Evolutionary conservation across 2,329 filamentous ascomycete genomes (phyloP), one percentile per base, ranked within the genome.

Genomic region (Cadophora luteo-olivacea): DNA sequence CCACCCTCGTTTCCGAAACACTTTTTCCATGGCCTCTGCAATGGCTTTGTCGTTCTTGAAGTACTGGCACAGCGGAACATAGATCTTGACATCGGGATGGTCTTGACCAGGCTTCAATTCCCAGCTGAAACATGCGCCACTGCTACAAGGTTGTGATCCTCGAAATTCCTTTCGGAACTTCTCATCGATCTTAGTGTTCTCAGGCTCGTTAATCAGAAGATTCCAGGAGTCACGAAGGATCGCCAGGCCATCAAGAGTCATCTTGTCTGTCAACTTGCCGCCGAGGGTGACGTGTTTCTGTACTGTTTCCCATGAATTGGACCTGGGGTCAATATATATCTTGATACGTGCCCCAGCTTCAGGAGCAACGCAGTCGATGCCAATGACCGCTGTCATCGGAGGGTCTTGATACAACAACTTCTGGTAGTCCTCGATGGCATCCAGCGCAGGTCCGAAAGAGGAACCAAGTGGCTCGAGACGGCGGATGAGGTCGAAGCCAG

Each of bases 1-100:
- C 55, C 55, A 58, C 32, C 32, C 32, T 58, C 55, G 55, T 24
- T 32, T 55, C 51, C 51, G 51, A 22, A 55, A 55, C 14, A 55
- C 51, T 22, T 55, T 55, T 24, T 55, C 51, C 24, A 55, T 33
- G 22, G 51, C 51, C 12, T 55, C 22, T n/a, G 51, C 24, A 55
- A 55, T 32, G 24, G 51, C 51, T 32, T 33, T 55, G 22, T 55
- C 51, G 51, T 33, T 33, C 24, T 55, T 33, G 29, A 55, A 55
- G 51, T 29, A 55, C 51, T 29, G 51, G 29, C 24, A 33, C 6
- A 55, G 51, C 8, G 51, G 29, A 32, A 55, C 29, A 16, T 55
- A 55, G 24, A 55, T 55, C 11, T 55, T 55, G 24, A 55, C 51
- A 16, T 55, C 51, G 9, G 51, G 51, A 16, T 16, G 24, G 14